Conservation (phyloP, 176 grass and related monocot species). For the Aegilops umbellulata region DNA sequence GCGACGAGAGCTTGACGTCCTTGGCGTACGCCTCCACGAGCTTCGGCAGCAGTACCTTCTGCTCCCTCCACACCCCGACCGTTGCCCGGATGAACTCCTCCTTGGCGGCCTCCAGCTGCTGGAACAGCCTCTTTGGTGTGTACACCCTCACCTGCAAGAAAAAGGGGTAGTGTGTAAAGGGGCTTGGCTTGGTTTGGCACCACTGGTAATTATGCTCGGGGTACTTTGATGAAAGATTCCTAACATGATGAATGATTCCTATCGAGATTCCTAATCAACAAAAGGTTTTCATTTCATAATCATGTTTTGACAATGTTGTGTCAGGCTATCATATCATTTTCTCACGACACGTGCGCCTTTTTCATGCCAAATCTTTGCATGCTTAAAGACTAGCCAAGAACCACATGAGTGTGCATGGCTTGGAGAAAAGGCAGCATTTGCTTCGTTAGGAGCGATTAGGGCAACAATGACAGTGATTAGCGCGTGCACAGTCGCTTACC, state of each 20-base stretch:
- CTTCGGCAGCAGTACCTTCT: conserved; percentile 87
- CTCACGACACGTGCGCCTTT: conserved; percentile 31
- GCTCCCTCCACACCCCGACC: conserved; percentile 79
- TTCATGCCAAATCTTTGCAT: conserved; percentile 23
- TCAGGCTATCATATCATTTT: conserved; percentile 22
- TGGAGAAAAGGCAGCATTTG: conserved; percentile 18
- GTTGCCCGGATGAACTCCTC: conserved; percentile 92
- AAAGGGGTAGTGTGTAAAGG: conserved; percentile 9
- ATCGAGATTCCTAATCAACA: conserved; percentile 52
- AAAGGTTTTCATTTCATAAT: conserved; percentile 33
- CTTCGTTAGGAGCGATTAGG: neutral
- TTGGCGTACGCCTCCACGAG: conserved; percentile 75
- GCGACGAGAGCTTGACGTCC: conserved; percentile 70
- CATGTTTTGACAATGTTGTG: conserved; percentile 19
- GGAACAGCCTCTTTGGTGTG: conserved; percentile 66
- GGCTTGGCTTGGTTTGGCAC: conserved; percentile 9
- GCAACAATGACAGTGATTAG: neutral
- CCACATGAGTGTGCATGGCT: conserved; percentile 26
- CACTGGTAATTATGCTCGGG: conserved; percentile 27
- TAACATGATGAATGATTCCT: conserved; percentile 39
- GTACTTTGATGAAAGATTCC: conserved; percentile 48
- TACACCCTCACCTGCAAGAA: conserved; percentile 73
- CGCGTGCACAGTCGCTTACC: conserved; percentile 42
- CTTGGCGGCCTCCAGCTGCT: conserved; percentile 83
- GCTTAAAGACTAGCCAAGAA: conserved; percentile 27